Evolutionary conservation across 2,329 filamentous ascomycete genomes (phyloP), one percentile per base, ranked within the genome.

Genomic region (Mycosphaerelloides madeirae): DNA sequence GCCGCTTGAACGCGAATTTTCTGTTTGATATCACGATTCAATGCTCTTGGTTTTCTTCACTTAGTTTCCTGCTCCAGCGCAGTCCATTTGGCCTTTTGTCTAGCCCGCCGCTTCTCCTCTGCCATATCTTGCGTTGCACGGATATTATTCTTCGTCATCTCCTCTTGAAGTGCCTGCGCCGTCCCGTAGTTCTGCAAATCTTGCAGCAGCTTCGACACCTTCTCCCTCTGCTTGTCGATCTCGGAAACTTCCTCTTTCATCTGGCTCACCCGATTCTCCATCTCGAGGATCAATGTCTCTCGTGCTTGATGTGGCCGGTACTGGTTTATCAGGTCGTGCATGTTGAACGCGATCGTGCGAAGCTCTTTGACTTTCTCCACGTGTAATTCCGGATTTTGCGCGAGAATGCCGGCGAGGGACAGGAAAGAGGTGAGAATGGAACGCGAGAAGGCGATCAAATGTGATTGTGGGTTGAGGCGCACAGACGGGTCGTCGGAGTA

Each of bases 241-340:
- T 77, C 79, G 28, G 80, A 74, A 1, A 89, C 88, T 67, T 96
- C 89, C 43, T 77, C 78, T 54, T 77, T 79, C 43, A 83, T 84
- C 55, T 74, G 76, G 55, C 87, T 81, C 22, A 95, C 69, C 59
- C 91, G 85, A 54, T 85, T 83, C 67, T 95, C 86, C 85, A 96
- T 89, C 72, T 91, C 79, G 54, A 84, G 69, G 25, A 95, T 95
- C 46, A 95, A 73, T 20, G 84, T 89, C 70, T 96, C 90, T 34
- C 91, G 73, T 18, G 90, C 89, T 69, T 97, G 91, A 64, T 96
- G 90, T 8, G 90, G 90, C 25, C 91, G 79, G 68, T 95, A 97
- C 65, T 95, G 84, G 65, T 98, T 98, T 54, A 97, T 81, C 42
- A 95, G 77, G 60, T 94, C 87, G 67, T 96, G 89, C 60, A 94